phyloP scores from a whole-genome alignment of 106 monocot species.

The Acorus gramineus region DNA sequence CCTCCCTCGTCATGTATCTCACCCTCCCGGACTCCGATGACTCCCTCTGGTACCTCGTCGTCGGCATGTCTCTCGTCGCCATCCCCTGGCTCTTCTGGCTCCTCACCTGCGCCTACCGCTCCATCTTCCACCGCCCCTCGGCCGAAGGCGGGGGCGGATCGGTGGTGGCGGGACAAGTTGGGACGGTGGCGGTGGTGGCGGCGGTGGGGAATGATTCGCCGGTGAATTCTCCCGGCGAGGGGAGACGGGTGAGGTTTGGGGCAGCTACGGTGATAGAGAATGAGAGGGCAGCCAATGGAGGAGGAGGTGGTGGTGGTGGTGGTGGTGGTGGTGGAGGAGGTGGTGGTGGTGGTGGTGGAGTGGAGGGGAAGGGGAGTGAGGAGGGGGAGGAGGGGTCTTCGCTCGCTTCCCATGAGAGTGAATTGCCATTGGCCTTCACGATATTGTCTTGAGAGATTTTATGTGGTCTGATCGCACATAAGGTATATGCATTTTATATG shows the following conservation, averaged over 20 bases:
- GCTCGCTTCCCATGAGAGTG: constrained; percentile 38
- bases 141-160: background rate
- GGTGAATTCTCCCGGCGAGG: constrained; percentile 13
- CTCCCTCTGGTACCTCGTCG: constrained; percentile 27
- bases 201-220: constrained; percentile 3
- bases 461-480: no score
- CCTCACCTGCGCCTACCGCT: constrained; percentile 33
- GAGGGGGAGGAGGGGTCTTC: constrained; percentile 20
- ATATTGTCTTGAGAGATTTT: constrained; percentile 2
- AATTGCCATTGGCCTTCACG: constrained; percentile 27
- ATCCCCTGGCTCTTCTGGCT: constrained; percentile 63
- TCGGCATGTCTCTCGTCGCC: constrained; percentile 36
- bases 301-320: background rate
- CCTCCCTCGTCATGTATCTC: constrained; percentile 38
- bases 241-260: constrained; percentile 32
- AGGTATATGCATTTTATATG: no score
- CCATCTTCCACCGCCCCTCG: background rate
- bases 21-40: constrained; percentile 15
- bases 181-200: background rate
- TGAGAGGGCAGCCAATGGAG: background rate
- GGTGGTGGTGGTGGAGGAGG: background rate
- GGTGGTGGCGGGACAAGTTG: constrained; percentile 8
- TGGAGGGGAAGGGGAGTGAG: background rate
- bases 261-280: background rate
- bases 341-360: background rate